phyloP scores from a whole-genome alignment of 805 yeast species.

The Candida palmyrensis region DNA sequence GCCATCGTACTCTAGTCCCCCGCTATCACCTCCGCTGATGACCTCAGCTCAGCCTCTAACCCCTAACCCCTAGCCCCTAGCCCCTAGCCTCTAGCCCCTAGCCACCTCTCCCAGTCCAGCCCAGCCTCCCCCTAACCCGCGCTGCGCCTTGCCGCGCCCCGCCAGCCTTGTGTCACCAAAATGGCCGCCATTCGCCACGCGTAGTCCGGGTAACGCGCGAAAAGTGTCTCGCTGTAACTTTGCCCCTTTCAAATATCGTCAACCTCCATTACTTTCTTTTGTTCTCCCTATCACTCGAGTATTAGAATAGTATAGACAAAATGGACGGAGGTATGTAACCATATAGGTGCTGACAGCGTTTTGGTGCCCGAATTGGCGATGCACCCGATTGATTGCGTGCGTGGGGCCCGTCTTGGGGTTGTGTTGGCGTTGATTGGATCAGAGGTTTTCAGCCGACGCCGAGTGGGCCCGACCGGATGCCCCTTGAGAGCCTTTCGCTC shows the following conservation, averaged over 20 bases:
- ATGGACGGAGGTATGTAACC: slow-evolving; percentile 7
- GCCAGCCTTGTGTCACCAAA: no score
- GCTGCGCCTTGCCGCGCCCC: no score
- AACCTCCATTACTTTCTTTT: not conserved
- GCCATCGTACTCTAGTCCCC: no score
- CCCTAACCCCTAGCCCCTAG: no score
- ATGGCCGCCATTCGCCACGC: slow-evolving; percentile 5
- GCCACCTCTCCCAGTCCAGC: not conserved
- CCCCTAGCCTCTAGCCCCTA: not conserved
- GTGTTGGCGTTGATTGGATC: not conserved
- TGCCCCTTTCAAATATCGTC: slow-evolving; percentile 5
- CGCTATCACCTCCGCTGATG: no score
- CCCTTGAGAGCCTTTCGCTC: not conserved
- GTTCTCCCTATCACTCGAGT: not conserved
- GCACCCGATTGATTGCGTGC: not conserved
- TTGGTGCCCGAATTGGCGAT: no score
- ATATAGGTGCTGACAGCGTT: not conserved
- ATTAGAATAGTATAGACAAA: slow-evolving; percentile 4
- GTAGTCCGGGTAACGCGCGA: slow-evolving; percentile 3
- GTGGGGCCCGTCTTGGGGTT: not conserved
- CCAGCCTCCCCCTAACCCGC: no score
- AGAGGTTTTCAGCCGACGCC: not conserved
- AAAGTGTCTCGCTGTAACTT: slow-evolving; percentile 4
- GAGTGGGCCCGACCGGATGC: not conserved
- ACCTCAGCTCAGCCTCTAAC: no score